A percentile compares a stretch with the other conserved stretches of the same genome.
These are phyloP conservation scores for Microbotryum saponariae DNA, from an alignment of 1,284 basidiomycete species.

Conservation along the genomic window DNA sequence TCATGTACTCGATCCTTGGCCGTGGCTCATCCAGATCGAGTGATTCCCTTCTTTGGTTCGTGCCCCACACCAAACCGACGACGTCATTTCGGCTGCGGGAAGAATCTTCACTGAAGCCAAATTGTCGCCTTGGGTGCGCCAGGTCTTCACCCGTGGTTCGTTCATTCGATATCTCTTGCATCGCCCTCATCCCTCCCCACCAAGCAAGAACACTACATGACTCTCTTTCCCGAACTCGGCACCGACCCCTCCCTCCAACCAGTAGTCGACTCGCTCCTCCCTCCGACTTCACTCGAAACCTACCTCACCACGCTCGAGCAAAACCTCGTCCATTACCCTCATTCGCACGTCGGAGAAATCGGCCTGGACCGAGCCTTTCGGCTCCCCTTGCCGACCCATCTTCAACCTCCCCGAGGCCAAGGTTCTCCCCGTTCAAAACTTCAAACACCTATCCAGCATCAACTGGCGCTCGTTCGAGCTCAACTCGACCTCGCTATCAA, in stretches of 20 bases:
- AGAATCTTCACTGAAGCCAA: background rate
- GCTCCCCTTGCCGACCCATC: constrained; percentile 46
- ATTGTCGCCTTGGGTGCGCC: background rate
- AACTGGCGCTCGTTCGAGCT: constrained; percentile 60
- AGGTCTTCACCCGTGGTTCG: constrained; percentile 81
- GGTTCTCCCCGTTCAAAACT: constrained; percentile 49
- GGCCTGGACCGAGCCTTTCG: constrained; percentile 67
- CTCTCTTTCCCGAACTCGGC: constrained; percentile 47
- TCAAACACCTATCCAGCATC: constrained; percentile 62
- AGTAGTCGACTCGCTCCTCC: constrained; percentile 42
- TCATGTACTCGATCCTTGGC: constrained; percentile 14
- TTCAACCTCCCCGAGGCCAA: constrained; percentile 18
- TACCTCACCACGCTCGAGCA: constrained; percentile 52
- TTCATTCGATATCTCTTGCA: constrained; percentile 56
- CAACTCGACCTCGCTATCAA: constrained; percentile 69
- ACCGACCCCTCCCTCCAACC: constrained; percentile 5
- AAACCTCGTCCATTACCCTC: constrained; percentile 54
- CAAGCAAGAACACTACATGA: constrained; percentile 60
- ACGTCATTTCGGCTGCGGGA: background rate
- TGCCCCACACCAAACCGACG: background rate
- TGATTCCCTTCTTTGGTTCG: constrained; percentile 43
- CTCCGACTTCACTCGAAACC: constrained; percentile 52
- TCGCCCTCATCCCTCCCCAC: constrained; percentile 25
- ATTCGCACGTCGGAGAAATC: constrained; percentile 72
- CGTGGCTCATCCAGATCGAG: constrained; percentile 8